Conservation (phyloP, 2,329 filamentous ascomycete species). For the Raffaelea deltoideospora region DNA sequence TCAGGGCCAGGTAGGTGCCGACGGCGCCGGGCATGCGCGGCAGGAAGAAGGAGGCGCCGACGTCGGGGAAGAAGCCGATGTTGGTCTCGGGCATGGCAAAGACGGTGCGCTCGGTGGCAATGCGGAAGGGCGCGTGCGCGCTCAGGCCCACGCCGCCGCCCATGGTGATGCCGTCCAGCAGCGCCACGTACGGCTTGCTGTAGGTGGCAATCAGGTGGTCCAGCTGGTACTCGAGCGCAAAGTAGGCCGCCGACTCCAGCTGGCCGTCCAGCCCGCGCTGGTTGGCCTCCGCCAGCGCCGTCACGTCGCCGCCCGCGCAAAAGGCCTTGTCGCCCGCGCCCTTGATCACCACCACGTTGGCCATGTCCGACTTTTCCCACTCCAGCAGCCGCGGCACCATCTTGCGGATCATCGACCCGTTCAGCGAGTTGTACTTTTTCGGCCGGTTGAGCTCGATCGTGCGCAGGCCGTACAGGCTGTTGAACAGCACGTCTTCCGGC, state of each 20-base stretch:
- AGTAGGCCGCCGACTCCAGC: slow-evolving; percentile 67
- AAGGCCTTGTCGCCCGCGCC: slow-evolving; percentile 74
- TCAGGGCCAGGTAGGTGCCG: slow-evolving; percentile 87
- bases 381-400: slow-evolving; percentile 79
- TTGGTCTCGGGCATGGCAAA: slow-evolving; percentile 99
- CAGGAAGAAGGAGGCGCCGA: slow-evolving; percentile 91
- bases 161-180: slow-evolving; percentile 99
- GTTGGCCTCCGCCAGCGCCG: slow-evolving; percentile 61
- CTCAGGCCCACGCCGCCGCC: slow-evolving; percentile 90
- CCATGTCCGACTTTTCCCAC: slow-evolving; percentile 90
- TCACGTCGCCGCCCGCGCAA: slow-evolving; percentile 88
- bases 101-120: slow-evolving; percentile 86
- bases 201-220: slow-evolving; percentile 94
- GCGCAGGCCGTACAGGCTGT: slow-evolving; percentile 74
- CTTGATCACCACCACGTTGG: slow-evolving; percentile 85
- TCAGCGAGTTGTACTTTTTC: slow-evolving; percentile 79
- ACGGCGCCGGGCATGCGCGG: slow-evolving; percentile 74
- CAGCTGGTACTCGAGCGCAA: slow-evolving; percentile 87
- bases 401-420: slow-evolving; percentile 89
- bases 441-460: slow-evolving; percentile 91
- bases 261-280: slow-evolving; percentile 52
- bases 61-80: slow-evolving; percentile 97
- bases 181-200: slow-evolving; percentile 78
- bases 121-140: slow-evolving; percentile 87
- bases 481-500: slow-evolving; percentile 84